Evolutionary conservation across 2,329 filamentous ascomycete genomes (phyloP).

Genomic region (Colletotrichum sp.): DNA sequence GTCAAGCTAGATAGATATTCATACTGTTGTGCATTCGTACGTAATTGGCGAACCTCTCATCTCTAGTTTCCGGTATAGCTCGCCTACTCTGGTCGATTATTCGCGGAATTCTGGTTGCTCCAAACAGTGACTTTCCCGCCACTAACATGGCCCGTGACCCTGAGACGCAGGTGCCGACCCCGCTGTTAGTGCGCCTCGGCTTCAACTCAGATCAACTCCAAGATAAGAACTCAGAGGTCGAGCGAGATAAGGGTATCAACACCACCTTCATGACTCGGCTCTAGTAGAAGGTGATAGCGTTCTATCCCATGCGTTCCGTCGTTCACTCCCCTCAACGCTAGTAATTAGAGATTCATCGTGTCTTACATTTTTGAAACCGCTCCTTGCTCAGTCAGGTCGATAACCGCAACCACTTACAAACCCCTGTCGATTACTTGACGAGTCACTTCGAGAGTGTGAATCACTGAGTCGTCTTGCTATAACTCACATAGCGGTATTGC

Average conservation of each 20-base stretch:
- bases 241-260: not conserved
- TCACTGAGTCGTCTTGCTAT: not conserved
- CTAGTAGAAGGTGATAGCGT: not conserved
- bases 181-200: constrained; percentile 11
- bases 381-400: not conserved
- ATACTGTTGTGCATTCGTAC: not conserved
- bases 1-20: not conserved
- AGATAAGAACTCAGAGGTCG: not conserved
- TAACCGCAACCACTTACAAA: not conserved
- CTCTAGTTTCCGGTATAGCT: not conserved
- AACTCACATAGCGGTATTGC: not conserved
- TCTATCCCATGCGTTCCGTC: not conserved
- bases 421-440: not conserved
- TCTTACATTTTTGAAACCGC: not conserved
- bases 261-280: not conserved
- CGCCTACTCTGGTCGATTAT: not conserved
- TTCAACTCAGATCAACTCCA: not conserved
- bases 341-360: not conserved
- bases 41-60: not conserved
- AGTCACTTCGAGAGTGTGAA: not conserved
- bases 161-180: not conserved
- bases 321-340: not conserved
- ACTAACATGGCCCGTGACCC: not conserved
- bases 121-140: not conserved
- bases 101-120: not conserved